These are phyloP conservation scores for Helotiales sp. DNA, from an alignment of 2,329 filamentous ascomycete genomes.

Conservation along the genomic window DNA sequence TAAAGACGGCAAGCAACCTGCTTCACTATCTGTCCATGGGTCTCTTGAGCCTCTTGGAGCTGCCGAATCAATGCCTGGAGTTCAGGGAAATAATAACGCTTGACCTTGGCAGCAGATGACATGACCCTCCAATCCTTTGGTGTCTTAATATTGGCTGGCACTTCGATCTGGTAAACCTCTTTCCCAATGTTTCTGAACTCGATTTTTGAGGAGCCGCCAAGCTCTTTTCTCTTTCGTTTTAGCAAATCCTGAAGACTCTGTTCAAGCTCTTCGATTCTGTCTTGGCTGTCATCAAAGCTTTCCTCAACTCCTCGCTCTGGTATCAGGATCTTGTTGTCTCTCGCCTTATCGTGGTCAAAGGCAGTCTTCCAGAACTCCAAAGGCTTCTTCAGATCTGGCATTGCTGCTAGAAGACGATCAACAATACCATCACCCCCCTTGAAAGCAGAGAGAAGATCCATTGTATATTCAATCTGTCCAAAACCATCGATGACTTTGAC, in stretches of 20 bases:
- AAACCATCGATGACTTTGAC: conserved; percentile 92
- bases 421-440: conserved; percentile 80
- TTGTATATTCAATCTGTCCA: conserved; percentile 95
- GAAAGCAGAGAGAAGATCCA: conserved; percentile 73
- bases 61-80: conserved; percentile 79
- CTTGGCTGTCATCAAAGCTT: conserved; percentile 85
- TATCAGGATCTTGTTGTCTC: conserved; percentile 77
- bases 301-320: conserved; percentile 86
- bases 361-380: conserved; percentile 87
- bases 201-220: conserved; percentile 67
- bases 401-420: conserved; percentile 75
- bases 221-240: conserved; percentile 66
- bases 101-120: conserved; percentile 88
- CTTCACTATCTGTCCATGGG: conserved; percentile 85
- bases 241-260: conserved; percentile 70
- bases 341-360: conserved; percentile 81
- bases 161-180: conserved; percentile 94
- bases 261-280: conserved; percentile 74
- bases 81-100: conserved; percentile 90
- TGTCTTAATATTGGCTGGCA: conserved; percentile 79
- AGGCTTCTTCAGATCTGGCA: conserved; percentile 78
- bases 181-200: conserved; percentile 87
- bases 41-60: conserved; percentile 92
- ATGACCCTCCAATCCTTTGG: conserved; percentile 92
- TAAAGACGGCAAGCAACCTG: conserved; percentile 84